Evolutionary conservation across 352 stramenopile species (phyloP), one percentile per base, ranked within the genome.

Genomic region (Pythium aristosporum): DNA sequence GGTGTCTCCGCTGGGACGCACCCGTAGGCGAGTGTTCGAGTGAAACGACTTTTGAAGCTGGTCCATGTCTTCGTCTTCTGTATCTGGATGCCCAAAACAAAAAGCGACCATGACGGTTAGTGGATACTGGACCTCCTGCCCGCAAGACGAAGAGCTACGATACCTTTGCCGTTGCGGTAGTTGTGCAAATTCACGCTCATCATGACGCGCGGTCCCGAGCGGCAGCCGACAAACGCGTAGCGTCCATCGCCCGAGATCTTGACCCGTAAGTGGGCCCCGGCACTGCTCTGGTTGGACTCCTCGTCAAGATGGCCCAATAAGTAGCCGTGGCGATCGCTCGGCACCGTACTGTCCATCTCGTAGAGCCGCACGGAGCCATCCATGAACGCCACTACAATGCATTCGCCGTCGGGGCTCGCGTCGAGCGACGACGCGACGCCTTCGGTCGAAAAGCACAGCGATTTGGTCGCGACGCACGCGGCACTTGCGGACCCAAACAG

Each of bases 111-210:
- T n/a, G n/a, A n/a, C n/a, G 32, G 32, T 36, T 36, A 36, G 32
- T 10, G 9, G 32, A 9, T 36, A 23, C 0, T 20, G 15, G 16
- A 10, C 18, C 10, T 48, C 44, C 11, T n/a, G 5, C 44, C 15
- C 37, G 16, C 20, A 15, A 18, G 10, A 34, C 0, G 15, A 54
- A 32, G 13, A 34, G 25, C 21, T 54, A 54, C 6, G 56, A 47
- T 75, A 94, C 83, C 80, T 87, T 91, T 91, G 50, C 88, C 80
- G 56, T 84, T 88, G 20, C 86, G 82, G 39, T 92, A 94, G 65
- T 89, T 72, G 54, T 94, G 73, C 44, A 95, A 37, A 63, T 92
- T 79, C 51, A 95, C 89, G 63, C 79, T 91, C 82, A 95, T 91
- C 49, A 95, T 71, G 28, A 91, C 75, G 10, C 82, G 84, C 6